These are phyloP conservation scores for Casuarina equisetifolia DNA, from an alignment of 306 rosid genomes.

Conservation along the genomic window DNA sequence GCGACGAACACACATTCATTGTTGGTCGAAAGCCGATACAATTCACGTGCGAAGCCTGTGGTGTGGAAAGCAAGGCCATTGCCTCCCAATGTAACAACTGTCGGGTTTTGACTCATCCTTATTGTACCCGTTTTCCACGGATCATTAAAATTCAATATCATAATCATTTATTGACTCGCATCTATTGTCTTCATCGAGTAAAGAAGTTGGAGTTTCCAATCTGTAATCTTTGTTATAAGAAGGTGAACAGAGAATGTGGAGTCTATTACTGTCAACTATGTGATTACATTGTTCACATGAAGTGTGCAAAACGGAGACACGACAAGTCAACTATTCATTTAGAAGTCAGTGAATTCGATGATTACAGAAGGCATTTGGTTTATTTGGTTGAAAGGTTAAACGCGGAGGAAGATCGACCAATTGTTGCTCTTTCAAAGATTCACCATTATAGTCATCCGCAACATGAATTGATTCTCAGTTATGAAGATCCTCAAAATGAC, in stretches of 20 bases:
- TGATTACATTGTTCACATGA: not conserved
- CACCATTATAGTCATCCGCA: not conserved
- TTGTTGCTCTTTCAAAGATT: not conserved
- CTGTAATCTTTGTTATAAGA: not conserved
- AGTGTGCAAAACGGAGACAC: rapidly evolving
- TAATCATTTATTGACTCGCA: not conserved
- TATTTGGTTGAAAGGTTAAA: no score
- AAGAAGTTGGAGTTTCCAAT: no score
- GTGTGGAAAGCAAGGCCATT: rapidly evolving
- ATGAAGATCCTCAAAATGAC: no score
- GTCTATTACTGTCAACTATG: not conserved
- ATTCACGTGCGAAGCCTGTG: not conserved
- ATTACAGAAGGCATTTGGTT: no score
- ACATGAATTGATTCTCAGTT: not conserved
- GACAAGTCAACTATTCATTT: no score
- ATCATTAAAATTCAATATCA: no score
- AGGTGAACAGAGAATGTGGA: not conserved
- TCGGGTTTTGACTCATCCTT: no score
- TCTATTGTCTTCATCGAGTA: not conserved
- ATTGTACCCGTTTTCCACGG: not conserved
- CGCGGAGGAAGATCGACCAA: not conserved
- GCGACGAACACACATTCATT: not conserved
- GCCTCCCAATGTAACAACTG: not conserved
- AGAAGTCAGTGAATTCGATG: not conserved
- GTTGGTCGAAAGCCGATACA: not conserved